Evolutionary conservation across 768 basidiomycete species (phyloP), one percentile per base, ranked within the genome.

Genomic region (Rhodosporidiobolus sp.): DNA sequence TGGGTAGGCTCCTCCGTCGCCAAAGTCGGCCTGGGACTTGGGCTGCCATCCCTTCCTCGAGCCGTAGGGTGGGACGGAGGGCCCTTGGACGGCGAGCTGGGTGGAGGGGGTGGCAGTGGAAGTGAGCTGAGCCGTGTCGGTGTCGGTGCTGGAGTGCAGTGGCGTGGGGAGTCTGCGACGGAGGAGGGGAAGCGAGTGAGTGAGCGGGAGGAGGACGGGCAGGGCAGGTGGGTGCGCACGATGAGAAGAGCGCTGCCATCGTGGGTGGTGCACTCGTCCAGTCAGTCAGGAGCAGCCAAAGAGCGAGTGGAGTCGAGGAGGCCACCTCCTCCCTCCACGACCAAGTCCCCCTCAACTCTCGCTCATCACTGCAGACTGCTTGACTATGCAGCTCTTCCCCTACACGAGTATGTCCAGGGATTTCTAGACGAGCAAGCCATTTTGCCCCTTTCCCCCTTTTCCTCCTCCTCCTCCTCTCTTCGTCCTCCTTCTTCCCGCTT

Each of bases 31-130:
- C 70, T 85, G 85, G n/a, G 85, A 84, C 52, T 85, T 85, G 34
- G 95, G 95, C 76, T 87, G 89, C 96, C 96, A 99, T 54, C 87
- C 89, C 69, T 81, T 84, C 60, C 95, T 85, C 78, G 88, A 88
- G 12, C 95, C 91, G 81, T 98, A 99, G 22, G 89, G 86, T 7
- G 95, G 94, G 50, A 90, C 84, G 54, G 82, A 82, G 28, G 82
- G 61, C 7, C 49, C 45, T 12, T 58, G 54, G 28, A 26, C 32
- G 6, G 52, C 46, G 14, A 71, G 34, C 6, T 55, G 60, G 38
- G 32, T 20, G 2, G 48, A 38, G 2, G n/a, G 32, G 17, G 35
- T 22, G 16, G 9, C 24, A 0, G 32, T 22, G 1, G 56, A 26
- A 22, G 34, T 28, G 50, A 56, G 17, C 6, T 43, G n/a, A 34